Conservation (phyloP, 2,329 filamentous ascomycete genomes). For the Colletotrichum chrysophilum region DNA sequence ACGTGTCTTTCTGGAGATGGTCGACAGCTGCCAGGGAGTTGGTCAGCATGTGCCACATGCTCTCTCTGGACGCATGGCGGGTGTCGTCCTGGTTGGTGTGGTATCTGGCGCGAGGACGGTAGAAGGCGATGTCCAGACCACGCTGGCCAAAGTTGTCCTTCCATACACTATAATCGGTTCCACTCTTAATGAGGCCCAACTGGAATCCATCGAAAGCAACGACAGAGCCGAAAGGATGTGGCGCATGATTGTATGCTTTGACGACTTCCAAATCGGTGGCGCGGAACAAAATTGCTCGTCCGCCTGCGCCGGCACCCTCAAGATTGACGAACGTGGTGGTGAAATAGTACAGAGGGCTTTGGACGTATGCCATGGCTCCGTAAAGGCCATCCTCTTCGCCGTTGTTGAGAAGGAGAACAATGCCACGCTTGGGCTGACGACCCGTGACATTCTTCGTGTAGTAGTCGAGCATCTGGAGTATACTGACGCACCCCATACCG, state of each 20-base stretch:
- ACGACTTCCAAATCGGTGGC: conserved; percentile 88
- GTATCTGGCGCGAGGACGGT: conserved; percentile 83
- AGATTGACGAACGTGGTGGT: conserved; percentile 91
- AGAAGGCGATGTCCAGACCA: conserved; percentile 92
- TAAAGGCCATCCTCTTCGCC: conserved; percentile 93
- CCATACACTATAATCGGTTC: conserved; percentile 90
- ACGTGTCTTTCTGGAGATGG: conserved; percentile 71
- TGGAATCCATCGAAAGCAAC: conserved; percentile 86
- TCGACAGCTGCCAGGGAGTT: conserved; percentile 78
- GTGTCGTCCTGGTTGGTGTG: conserved; percentile 91
- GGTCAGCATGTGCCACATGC: conserved; percentile 95
- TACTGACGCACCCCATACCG: conserved; percentile 85
- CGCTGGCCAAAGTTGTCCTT: conserved; percentile 75
- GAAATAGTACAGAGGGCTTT: conserved; percentile 80
- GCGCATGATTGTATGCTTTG: conserved; percentile 72
- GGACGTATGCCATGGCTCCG: conserved; percentile 83
- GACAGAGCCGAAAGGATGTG: conserved; percentile 83
- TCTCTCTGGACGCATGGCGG: conserved; percentile 72
- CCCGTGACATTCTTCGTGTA: conserved; percentile 68
- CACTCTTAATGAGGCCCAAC: conserved; percentile 77
- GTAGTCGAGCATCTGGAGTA: conserved; percentile 85
- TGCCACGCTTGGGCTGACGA: conserved; percentile 77
- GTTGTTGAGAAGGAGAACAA: conserved; percentile 91
- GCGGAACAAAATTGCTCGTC: conserved; percentile 85
- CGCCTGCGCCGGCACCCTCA: conserved; percentile 92